These are phyloP conservation scores for Calycina marina DNA, from an alignment of 2,329 filamentous ascomycete genomes.

Conservation along the genomic window DNA sequence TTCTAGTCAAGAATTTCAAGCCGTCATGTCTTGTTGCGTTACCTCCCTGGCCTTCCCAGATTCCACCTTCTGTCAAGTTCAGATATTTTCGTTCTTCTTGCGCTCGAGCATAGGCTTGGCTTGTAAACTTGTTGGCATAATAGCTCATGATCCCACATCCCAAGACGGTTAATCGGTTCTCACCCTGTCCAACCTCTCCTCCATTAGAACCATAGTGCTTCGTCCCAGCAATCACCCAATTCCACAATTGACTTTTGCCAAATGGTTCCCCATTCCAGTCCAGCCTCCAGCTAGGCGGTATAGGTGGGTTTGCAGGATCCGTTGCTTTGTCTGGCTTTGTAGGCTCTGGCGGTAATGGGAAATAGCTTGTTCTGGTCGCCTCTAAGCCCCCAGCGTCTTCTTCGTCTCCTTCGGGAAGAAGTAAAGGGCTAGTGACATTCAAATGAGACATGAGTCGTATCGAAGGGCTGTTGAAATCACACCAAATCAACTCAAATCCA, in stretches of 20 bases:
- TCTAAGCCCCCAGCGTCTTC: constrained; percentile 1
- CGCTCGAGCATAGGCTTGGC: constrained; percentile 21
- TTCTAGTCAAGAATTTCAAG: constrained; percentile 23
- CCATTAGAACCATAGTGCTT: constrained; percentile 29
- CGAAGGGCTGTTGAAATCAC: constrained; percentile 31
- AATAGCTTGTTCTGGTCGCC: constrained; percentile 18
- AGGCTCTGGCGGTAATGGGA: constrained; percentile 25
- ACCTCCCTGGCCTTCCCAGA: constrained; percentile 22
- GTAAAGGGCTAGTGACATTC: constrained; percentile 31
- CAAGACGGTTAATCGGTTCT: constrained; percentile 27
- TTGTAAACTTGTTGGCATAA: constrained; percentile 26
- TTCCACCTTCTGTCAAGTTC: constrained; percentile 28
- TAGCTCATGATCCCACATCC: constrained; percentile 31
- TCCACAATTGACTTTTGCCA: constrained; percentile 26
- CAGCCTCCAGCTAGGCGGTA: constrained; percentile 25
- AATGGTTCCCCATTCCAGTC: constrained; percentile 25
- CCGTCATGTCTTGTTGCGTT: neutral
- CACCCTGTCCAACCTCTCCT: constrained; percentile 26
- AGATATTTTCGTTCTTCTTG: constrained; percentile 23
- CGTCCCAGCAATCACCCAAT: constrained; percentile 31
- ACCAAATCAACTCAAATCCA: constrained; percentile 38
- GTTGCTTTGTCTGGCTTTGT: constrained; percentile 24
- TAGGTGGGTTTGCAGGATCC: constrained; percentile 23
- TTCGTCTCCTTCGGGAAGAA: constrained; percentile 11
- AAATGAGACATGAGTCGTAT: constrained; percentile 28